A percentile compares a stretch with the other conserved stretches of the same genome.
Evolutionary conservation across 1,139 yeast genomes (phyloP).

Genomic region (Taphrina betulina): DNA sequence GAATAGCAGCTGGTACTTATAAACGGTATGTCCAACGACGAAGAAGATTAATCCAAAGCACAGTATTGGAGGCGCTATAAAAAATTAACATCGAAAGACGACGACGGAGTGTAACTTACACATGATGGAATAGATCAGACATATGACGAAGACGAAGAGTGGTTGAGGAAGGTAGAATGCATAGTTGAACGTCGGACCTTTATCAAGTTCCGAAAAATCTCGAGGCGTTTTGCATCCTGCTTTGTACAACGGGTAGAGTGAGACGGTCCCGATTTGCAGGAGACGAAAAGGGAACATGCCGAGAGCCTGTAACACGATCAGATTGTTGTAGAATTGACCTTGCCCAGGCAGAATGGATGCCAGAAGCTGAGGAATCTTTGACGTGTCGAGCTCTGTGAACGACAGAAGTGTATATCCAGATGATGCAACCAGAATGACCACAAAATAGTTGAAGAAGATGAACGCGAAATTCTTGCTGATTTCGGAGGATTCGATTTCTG

Average conservation of each 20-base stretch:
- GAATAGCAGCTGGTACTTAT: constrained; percentile 75
- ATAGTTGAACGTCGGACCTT: constrained; percentile 76
- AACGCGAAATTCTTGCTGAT: constrained; percentile 66
- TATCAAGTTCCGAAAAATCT: constrained; percentile 65
- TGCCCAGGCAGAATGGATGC: constrained; percentile 69
- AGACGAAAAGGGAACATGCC: constrained; percentile 81
- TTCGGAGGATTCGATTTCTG: constrained; percentile 76
- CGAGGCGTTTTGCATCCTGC: constrained; percentile 50
- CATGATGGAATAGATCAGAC: constrained; percentile 68
- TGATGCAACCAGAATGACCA: constrained; percentile 79
- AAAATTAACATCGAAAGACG: constrained; percentile 69
- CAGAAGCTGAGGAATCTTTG: constrained; percentile 72
- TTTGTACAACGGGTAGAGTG: constrained; percentile 55
- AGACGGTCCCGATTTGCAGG: constrained; percentile 65
- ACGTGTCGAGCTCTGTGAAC: constrained; percentile 66
- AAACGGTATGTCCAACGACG: constrained; percentile 69
- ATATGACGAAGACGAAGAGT: constrained; percentile 68
- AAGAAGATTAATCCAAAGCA: constrained; percentile 73
- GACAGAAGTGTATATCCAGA: constrained; percentile 64
- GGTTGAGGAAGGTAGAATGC: constrained; percentile 83
- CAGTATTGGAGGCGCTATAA: constrained; percentile 65
- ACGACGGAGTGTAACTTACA: constrained; percentile 62
- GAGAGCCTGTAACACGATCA: constrained; percentile 79
- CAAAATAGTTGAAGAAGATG: constrained; percentile 77
- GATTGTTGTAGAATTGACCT: constrained; percentile 76